A percentile compares a stretch with the other conserved stretches of the same genome.
phyloP scores from a whole-genome alignment of 1,139 yeast species.

The Suhomyces choctaworum region DNA sequence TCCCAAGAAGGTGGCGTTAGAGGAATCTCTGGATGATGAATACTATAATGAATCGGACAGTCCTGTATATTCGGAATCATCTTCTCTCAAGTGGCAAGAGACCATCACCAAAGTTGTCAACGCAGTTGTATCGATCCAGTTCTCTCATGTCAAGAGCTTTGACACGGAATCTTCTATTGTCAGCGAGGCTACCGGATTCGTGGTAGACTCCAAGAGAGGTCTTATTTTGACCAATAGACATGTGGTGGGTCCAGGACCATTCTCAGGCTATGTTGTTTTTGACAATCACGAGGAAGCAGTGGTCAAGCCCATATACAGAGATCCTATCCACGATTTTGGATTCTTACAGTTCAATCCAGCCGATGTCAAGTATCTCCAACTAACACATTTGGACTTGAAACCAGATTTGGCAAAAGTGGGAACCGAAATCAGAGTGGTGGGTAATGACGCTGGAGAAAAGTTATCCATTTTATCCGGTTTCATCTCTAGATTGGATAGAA shows the following conservation, averaged over 20 bases:
- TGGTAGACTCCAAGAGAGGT: conserved; percentile 83
- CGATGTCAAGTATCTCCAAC: conserved; percentile 69
- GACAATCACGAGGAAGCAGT: conserved; percentile 95
- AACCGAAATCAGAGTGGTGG: conserved; percentile 88
- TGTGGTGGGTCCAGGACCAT: conserved; percentile 95
- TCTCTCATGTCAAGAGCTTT: conserved; percentile 80
- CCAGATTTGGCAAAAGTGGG: conserved; percentile 90
- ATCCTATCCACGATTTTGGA: conserved; percentile 86
- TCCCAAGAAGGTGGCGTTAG: conserved; percentile 6
- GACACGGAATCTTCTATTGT: conserved; percentile 83
- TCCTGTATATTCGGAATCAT: conserved; percentile 7
- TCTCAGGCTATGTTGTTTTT: conserved; percentile 85
- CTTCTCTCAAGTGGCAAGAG: conserved; percentile 57
- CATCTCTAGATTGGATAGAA: conserved; percentile 86
- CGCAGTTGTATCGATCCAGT: conserved; percentile 86
- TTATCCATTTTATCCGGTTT: conserved; percentile 86
- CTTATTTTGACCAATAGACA: conserved; percentile 88
- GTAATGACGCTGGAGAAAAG: conserved; percentile 96
- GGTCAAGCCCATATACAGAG: conserved; percentile 79
- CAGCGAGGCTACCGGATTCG: conserved; percentile 92
- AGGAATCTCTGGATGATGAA: conserved; percentile 10
- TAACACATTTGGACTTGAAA: conserved; percentile 63
- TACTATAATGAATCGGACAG: conserved; percentile 5
- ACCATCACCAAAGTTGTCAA: conserved; percentile 82
- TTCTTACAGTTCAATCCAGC: conserved; percentile 74